Percentiles rank a stretch among this genome's conserved stretches.
phyloP scores from a whole-genome alignment of 768 basidiomycete species.

The Macrolepiota dolichaula region DNA sequence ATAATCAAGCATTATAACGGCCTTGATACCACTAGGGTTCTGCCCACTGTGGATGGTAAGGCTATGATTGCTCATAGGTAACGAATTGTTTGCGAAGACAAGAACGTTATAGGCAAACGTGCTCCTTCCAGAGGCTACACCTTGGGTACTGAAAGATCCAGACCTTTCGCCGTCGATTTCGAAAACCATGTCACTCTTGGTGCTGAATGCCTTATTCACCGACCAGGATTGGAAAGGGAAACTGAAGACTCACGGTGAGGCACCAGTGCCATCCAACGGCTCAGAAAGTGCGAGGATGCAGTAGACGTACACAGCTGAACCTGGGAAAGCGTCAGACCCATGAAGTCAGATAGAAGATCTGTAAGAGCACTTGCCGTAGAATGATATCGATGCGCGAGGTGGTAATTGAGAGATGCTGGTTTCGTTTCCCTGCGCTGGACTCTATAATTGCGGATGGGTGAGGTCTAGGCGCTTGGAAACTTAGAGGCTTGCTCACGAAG shows the following conservation, averaged over 20 bases:
- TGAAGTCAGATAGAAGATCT: background rate
- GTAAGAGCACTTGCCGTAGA: background rate
- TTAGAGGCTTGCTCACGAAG: background rate
- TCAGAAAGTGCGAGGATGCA: conserved; percentile 1
- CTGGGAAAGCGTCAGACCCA: background rate
- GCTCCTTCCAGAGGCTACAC: background rate
- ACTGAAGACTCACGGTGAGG: background rate
- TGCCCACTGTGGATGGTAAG: conserved; percentile 11
- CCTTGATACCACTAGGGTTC: background rate
- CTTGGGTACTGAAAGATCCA: background rate
- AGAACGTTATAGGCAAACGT: conserved; percentile 1
- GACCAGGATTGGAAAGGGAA: background rate
- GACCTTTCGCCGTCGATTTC: background rate
- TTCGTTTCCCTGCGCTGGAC: background rate
- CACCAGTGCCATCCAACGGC: background rate
- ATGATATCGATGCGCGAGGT: background rate
- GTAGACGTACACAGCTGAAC: conserved; percentile 3
- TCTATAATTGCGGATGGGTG: background rate
- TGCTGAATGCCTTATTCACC: background rate
- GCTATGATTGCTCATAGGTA: conserved; percentile 6
- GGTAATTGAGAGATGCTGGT: background rate
- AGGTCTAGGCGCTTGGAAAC: background rate
- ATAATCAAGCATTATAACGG: conserved; percentile 13
- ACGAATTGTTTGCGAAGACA: conserved; percentile 5
- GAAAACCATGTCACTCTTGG: conserved; percentile 2